Evolutionary conservation across 1,284 basidiomycete genomes (phyloP).

Genomic region (Kwoniella shivajii): DNA sequence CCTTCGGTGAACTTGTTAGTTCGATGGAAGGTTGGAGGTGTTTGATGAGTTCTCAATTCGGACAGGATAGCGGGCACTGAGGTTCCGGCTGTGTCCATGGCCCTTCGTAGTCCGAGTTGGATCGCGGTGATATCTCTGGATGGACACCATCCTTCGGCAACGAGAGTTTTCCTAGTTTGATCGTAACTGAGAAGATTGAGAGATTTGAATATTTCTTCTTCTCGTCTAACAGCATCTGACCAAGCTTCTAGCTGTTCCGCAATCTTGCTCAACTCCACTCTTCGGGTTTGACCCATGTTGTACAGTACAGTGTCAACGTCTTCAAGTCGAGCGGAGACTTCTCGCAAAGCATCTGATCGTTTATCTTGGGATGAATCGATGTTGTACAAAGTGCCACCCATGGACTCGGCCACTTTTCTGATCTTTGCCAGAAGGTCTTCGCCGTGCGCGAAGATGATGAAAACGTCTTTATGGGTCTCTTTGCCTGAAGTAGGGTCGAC

Average conservation of each 20-base stretch:
- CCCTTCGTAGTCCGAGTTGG: conserved; percentile 84
- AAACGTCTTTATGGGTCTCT: conserved; percentile 94
- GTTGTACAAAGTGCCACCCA: conserved; percentile 95
- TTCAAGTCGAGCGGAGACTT: conserved; percentile 86
- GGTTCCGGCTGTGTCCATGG: conserved; percentile 94
- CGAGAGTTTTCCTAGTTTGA: conserved; percentile 86
- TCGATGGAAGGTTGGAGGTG: conserved; percentile 92
- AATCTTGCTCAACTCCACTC: conserved; percentile 80
- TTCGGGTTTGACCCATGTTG: conserved; percentile 84
- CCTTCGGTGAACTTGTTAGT: conserved; percentile 97
- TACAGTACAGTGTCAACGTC: conserved; percentile 89
- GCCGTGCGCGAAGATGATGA: conserved; percentile 99
- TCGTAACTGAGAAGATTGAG: conserved; percentile 95
- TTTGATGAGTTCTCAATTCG: conserved; percentile 85
- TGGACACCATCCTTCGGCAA: conserved; percentile 98
- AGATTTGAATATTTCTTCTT: conserved; percentile 94
- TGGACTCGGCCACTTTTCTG: conserved; percentile 95
- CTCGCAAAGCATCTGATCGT: conserved; percentile 83
- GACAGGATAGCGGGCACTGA: conserved; percentile 89
- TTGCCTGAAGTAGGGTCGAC: conserved; percentile 77
- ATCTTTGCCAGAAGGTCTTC: conserved; percentile 92
- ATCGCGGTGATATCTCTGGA: conserved; percentile 85
- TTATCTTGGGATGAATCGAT: conserved; percentile 94
- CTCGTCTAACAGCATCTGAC: conserved; percentile 92
- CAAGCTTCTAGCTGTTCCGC: conserved; percentile 86